Base-by-base conservation (phyloP, 495 filamentous ascomycete species). In the Lineolata rhizophorae region DNA sequence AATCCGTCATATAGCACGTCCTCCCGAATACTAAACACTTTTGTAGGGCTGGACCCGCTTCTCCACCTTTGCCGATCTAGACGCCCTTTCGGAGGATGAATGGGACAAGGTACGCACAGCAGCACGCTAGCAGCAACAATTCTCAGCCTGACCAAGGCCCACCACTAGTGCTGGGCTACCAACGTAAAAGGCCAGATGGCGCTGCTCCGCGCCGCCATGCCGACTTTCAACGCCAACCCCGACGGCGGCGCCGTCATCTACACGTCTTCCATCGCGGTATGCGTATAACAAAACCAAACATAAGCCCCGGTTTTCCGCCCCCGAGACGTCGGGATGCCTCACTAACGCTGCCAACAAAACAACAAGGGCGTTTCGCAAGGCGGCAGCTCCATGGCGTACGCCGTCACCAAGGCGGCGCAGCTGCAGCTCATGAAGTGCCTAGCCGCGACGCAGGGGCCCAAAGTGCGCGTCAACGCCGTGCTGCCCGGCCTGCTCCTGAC, bases 391-490 rank as follows among this genome's bases (percentile, higher is more conserved):
- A 57, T 79, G 60, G 57, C 72, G 8, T 77, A 79, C 43, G 57
- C 62, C 8, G 65, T 76, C 17, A 66, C 67, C 14, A 79, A 79
- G 43, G 65, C 71, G 29, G 72, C 70, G 28, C 65, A 64, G 16
- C 43, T 83, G 27, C 76, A 81, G 39, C 50, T 80, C 26, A 71
- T 80, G 62, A 73, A 72, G 38, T 73, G 72, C 39, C 57, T 80
- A n/a, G 76, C 74, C 1, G 53, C 54, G 31, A 68, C 58, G 0
- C 70, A 76, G 39, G 75, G 73, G 1, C 52, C 60, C 4, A 77
- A 77, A 39, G 49, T 72, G 11, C 55, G 75, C 12, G 53, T 76
- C 18, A 79, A 80, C 46, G 71, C 74, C 19, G 61, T 75, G 0
- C 48, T 71, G 28, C 75, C 75, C 3, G 72, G 74, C 9, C 51